A percentile compares a stretch with the other conserved stretches of the same genome.
Evolutionary conservation across 345 rosid species (phyloP).

Genomic region (Boechera retrofracta): DNA sequence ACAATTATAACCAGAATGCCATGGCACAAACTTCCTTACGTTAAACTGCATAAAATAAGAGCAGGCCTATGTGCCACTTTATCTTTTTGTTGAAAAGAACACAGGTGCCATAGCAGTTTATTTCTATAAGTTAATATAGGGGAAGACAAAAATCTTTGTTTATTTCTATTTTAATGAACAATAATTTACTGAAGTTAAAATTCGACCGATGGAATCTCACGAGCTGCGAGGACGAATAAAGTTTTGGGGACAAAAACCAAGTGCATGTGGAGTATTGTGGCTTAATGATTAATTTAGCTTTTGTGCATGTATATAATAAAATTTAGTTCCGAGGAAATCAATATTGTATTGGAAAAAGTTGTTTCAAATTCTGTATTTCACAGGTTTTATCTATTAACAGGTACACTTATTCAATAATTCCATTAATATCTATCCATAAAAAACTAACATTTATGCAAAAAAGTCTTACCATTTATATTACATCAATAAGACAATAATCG

Average conservation of each 20-base stretch:
- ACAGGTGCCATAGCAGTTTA: not conserved
- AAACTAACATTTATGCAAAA: conserved; percentile 8
- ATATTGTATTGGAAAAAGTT: conserved; percentile 22
- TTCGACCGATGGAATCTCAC: conserved; percentile 46
- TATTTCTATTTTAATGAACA: conserved; percentile 2
- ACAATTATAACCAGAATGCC: not conserved
- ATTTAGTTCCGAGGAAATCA: not conserved
- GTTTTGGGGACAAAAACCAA: conserved; percentile 37
- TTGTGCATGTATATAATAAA: conserved; percentile 7
- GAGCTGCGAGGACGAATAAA: conserved; percentile 40
- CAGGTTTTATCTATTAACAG: conserved; percentile 13
- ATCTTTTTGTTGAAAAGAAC: conserved; percentile 22
- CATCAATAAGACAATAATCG: conserved; percentile 39
- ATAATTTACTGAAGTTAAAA: conserved; percentile 15
- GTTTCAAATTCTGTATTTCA: conserved; percentile 23
- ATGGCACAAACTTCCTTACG: conserved; percentile 21
- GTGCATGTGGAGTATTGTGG: conserved; percentile 45
- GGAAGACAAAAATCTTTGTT: conserved; percentile 11
- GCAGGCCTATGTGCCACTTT: conserved; percentile 42
- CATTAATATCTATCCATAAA: not conserved
- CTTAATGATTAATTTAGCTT: conserved; percentile 38
- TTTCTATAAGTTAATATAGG: not conserved
- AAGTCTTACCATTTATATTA: conserved; percentile 38
- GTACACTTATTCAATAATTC: conserved; percentile 12
- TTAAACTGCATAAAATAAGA: conserved; percentile 18